Conservation (phyloP, 192 early-diverging fungal genomes). For the Linderina pennispora region DNA sequence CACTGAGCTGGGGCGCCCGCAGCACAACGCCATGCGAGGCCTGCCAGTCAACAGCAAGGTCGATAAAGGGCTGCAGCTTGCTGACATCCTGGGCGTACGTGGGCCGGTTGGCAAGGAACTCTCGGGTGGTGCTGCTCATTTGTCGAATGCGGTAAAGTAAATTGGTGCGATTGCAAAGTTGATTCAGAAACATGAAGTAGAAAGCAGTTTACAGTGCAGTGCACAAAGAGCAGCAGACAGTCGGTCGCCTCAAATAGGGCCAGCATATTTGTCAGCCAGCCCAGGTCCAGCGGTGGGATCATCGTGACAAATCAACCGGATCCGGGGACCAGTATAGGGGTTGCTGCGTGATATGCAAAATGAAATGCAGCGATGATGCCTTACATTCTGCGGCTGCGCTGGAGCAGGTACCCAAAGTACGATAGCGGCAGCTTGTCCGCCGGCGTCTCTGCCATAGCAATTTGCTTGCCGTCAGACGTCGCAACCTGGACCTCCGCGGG, state of each 20-base stretch:
- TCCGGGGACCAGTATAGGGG: no score
- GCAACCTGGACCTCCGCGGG: neutral
- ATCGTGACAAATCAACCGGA: no score
- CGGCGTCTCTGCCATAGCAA: slow-evolving; percentile 1
- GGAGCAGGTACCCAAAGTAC: slow-evolving; percentile 22
- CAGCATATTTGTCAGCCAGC: no score
- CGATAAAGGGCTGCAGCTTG: slow-evolving; percentile 41
- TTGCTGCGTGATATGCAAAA: no score
- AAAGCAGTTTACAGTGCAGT: neutral
- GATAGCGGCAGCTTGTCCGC: slow-evolving; percentile 14
- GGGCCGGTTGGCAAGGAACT: slow-evolving; percentile 23
- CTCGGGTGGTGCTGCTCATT: slow-evolving; percentile 9
- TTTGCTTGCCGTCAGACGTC: neutral
- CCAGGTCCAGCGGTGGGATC: no score
- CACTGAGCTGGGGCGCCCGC: slow-evolving; percentile 49
- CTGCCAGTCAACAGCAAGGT: slow-evolving; percentile 75
- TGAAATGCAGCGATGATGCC: no score
- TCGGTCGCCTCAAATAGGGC: no score
- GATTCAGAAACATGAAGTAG: neutral
- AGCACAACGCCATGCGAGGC: slow-evolving; percentile 78
- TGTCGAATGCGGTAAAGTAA: neutral
- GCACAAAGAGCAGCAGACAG: no score
- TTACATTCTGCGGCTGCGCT: no score
- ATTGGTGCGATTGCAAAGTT: neutral
- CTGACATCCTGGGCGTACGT: slow-evolving; percentile 13